Percentiles rank a stretch among this genome's conserved stretches.
Conservation (phyloP, 805 yeast species). For the Lachancea quebecensis region DNA sequence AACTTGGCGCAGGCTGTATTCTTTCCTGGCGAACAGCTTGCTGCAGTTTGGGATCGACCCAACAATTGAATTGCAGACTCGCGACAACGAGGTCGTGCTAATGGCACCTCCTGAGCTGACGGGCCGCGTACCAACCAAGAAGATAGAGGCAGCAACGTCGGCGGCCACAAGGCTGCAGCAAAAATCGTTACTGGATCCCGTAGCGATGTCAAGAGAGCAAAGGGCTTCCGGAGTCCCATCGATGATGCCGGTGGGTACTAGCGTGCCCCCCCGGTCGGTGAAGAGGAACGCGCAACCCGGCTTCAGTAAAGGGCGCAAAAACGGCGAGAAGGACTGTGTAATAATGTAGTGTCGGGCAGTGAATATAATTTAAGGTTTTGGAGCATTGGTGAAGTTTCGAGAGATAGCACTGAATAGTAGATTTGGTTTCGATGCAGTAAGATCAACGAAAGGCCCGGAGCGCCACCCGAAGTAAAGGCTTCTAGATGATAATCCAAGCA, state of each 20-base stretch:
- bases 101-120: conserved; percentile 1
- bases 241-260: too few species aligned
- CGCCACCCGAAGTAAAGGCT: too few species aligned
- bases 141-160: background rate
- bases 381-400: too few species aligned
- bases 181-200: conserved; percentile 1
- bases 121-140: background rate
- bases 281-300: background rate
- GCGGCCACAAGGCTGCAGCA: background rate
- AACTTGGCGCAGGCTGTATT: conserved; percentile 64
- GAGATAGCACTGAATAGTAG: too few species aligned
- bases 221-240: background rate
- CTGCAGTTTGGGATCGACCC: conserved; percentile 44
- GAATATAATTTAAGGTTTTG: too few species aligned
- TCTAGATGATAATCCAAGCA: too few species aligned
- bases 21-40: conserved; percentile 63
- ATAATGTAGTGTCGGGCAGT: background rate
- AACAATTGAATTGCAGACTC: conserved; percentile 11
- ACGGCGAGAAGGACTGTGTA: conserved; percentile 2
- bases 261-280: too few species aligned
- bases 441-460: too few species aligned
- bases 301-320: background rate
- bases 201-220: background rate
- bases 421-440: too few species aligned
- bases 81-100: background rate